phyloP scores from a whole-genome alignment of 2,329 filamentous ascomycete species.

The Xylariaceae sp. region DNA sequence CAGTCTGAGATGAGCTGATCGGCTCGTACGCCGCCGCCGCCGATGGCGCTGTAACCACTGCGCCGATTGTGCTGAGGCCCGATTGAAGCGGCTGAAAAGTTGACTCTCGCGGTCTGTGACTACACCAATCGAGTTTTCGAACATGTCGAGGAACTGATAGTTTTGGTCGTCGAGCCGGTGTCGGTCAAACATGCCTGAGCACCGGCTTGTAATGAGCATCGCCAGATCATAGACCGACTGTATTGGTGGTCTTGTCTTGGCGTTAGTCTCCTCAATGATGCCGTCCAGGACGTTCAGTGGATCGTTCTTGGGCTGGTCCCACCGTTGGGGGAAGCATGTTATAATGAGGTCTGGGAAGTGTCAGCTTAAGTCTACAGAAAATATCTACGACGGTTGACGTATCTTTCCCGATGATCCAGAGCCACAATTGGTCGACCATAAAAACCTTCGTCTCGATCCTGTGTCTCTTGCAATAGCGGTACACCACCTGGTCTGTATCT shows the following conservation, averaged over 20 bases:
- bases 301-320: slow-evolving; percentile 66
- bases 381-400: background rate
- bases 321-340: slow-evolving; percentile 63
- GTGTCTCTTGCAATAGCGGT: slow-evolving; percentile 55
- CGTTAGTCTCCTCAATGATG: slow-evolving; percentile 69
- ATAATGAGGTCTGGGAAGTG: slow-evolving; percentile 58
- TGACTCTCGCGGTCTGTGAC: slow-evolving; percentile 60
- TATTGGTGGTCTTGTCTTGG: slow-evolving; percentile 65
- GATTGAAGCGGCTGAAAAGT: slow-evolving; percentile 66
- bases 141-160: slow-evolving; percentile 71
- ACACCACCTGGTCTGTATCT: slow-evolving; percentile 69
- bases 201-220: slow-evolving; percentile 64
- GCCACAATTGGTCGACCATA: slow-evolving; percentile 74
- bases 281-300: slow-evolving; percentile 67
- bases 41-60: slow-evolving; percentile 53
- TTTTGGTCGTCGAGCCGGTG: slow-evolving; percentile 63
- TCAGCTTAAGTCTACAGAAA: slow-evolving; percentile 6
- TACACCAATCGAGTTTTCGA: slow-evolving; percentile 65
- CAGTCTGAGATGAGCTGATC: slow-evolving; percentile 5
- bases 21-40: slow-evolving; percentile 32
- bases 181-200: slow-evolving; percentile 65
- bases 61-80: slow-evolving; percentile 61
- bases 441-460: slow-evolving; percentile 62
- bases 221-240: slow-evolving; percentile 67
- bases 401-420: slow-evolving; percentile 62